Evolutionary conservation across 495 filamentous ascomycete genomes (phyloP), one percentile per base, ranked within the genome.

Genomic region (Barbatosphaeria neglecta): DNA sequence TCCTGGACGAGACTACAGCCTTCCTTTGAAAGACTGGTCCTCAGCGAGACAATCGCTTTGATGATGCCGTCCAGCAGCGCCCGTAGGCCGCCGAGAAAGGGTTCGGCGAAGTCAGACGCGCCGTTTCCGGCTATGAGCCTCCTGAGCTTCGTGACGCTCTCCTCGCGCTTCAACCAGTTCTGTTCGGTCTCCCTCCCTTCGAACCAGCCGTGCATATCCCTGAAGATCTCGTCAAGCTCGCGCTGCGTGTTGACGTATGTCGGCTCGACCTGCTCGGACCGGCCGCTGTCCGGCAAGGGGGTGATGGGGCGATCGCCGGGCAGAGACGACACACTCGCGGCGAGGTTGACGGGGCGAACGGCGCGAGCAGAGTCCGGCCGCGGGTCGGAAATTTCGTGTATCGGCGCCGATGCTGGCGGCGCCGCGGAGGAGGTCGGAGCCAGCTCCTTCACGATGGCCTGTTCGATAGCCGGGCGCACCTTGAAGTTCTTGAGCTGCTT

Each of bases 121-220:
- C 83, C 86, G 62, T 97, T 98, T 37, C 92, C 92, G 43, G 79
- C 80, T 8, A 82, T 80, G 16, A 97, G 70, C 50, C 80, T 76
- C 23, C 90, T 81, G 9, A 97, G 61, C 46, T 84, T 86, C 17
- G 75, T 72, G 22, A 84, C 71, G 55, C 73, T 82, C 65, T 89
- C 83, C 53, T 96, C 90, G 58, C 93, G 75, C 44, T 80, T 76
- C 54, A 82, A 55, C 89, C 92, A 98, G 55, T 98, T 98, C 22
- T 82, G 72, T 55, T 97, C 92, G 0, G 84, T 80, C 64, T 98
- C 92, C 55, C 75, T 87, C 33, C 90, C 90, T 51, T 96, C 88
- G 53, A 97, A 97, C 56, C 69, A 74, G 25, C 72, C 72, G 23
- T 78, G 67, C 87, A 99, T 95, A 10, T 80, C 78, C 35, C 75